Percentiles rank a stretch among this genome's conserved stretches.
Evolutionary conservation across 2,329 filamentous ascomycete genomes (phyloP).

Genomic region (Aspergillus japonicus): DNA sequence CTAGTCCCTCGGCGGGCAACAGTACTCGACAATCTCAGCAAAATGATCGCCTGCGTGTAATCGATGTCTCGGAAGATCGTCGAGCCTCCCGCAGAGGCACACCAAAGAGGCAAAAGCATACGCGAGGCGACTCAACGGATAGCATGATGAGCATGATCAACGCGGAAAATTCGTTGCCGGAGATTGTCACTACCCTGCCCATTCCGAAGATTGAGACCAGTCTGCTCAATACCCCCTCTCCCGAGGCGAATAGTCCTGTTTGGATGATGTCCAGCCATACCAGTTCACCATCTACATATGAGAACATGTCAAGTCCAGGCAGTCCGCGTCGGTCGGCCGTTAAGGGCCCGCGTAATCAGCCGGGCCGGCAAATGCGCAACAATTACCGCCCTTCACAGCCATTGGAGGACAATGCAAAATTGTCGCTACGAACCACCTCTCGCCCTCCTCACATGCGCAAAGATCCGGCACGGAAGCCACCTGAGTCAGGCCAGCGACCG

Average conservation of each 20-base stretch:
- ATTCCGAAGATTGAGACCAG: slow-evolving; percentile 15
- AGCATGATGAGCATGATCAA: slow-evolving; percentile 15
- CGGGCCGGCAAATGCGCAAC: slow-evolving; percentile 21
- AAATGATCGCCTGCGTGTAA: slow-evolving; percentile 9
- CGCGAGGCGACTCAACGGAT: slow-evolving; percentile 14
- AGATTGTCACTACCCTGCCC: slow-evolving; percentile 27
- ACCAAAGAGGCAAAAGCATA: slow-evolving; percentile 27
- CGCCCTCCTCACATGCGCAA: slow-evolving; percentile 8
- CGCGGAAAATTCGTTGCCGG: slow-evolving; percentile 25
- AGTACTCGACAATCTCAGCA: slow-evolving; percentile 16
- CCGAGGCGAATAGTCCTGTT: slow-evolving; percentile 25
- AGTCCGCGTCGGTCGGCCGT: slow-evolving; percentile 35
- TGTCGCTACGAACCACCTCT: slow-evolving; percentile 13
- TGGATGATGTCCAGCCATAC: slow-evolving; percentile 27
- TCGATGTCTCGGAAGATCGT: slow-evolving; percentile 5
- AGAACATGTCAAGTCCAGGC: slow-evolving; percentile 25
- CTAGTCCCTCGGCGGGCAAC: slow-evolving; percentile 17
- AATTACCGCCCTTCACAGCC: slow-evolving; percentile 20
- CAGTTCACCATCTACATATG: slow-evolving; percentile 24
- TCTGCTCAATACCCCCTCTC: slow-evolving; percentile 32
- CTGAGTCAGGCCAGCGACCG: neutral
- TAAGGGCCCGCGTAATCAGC: slow-evolving; percentile 37
- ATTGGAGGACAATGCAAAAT: slow-evolving; percentile 14
- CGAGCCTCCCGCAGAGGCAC: slow-evolving; percentile 21
- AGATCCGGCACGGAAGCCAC: slow-evolving; percentile 28